Conservation (phyloP, 2,329 filamentous ascomycete species). For the Atkinsonella hypoxylon region DNA sequence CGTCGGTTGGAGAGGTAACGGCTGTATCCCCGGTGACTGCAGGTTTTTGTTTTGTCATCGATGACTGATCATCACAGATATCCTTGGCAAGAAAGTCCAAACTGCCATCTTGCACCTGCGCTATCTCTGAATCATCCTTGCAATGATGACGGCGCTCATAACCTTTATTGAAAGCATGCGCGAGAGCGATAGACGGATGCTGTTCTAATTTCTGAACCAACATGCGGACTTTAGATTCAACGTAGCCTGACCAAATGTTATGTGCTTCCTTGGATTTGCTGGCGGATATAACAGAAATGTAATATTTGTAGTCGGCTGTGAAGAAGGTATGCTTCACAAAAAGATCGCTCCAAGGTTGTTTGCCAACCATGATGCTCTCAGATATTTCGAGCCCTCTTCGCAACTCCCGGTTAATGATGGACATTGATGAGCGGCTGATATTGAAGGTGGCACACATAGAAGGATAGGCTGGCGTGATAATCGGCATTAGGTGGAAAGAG, state of each 20-base stretch:
- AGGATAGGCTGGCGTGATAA: conserved; percentile 94
- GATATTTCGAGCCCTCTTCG: conserved; percentile 66
- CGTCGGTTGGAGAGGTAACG: conserved; percentile 20
- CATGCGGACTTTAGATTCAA: conserved; percentile 85
- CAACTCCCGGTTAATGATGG: conserved; percentile 74
- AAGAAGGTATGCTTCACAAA: conserved; percentile 92
- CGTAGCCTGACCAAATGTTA: conserved; percentile 77
- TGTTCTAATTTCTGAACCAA: conserved; percentile 75
- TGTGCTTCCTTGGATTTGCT: conserved; percentile 76
- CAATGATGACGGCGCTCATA: conserved; percentile 73
- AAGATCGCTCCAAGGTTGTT: conserved; percentile 72
- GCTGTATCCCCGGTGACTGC: conserved; percentile 33
- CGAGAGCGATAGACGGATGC: conserved; percentile 66
- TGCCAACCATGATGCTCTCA: conserved; percentile 66
- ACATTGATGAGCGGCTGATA: conserved; percentile 74
- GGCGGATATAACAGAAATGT: conserved; percentile 75
- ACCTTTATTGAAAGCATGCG: conserved; percentile 86
- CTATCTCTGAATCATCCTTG: conserved; percentile 39
- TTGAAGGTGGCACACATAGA: conserved; percentile 98
- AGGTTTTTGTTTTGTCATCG: conserved; percentile 12
- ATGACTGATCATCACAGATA: conserved; percentile 17
- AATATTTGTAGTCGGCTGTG: conserved; percentile 87
- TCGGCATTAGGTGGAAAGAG: conserved; percentile 84
- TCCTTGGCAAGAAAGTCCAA: conserved; percentile 33
- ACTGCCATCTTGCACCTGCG: conserved; percentile 42